Evolutionary conservation across 2,329 filamentous ascomycete genomes (phyloP), one percentile per base, ranked within the genome.

Genomic region (Aquanectria penicillioides): DNA sequence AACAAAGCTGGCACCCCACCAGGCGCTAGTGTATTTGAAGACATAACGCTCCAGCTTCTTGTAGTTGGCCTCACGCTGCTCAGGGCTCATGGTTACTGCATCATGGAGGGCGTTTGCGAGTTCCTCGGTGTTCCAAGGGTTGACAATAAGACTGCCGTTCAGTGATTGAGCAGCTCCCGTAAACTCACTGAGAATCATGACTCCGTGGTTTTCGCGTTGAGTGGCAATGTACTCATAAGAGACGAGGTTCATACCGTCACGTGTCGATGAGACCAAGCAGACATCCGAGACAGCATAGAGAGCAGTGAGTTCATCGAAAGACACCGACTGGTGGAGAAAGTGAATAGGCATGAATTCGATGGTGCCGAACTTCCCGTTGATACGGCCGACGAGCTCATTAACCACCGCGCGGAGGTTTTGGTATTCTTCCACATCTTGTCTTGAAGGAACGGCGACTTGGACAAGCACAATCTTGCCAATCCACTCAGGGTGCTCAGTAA

Each of bases 341-440:
- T 98, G 95, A 69, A 99, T 98, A 1, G 95, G 95, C 90, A 97
- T 97, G 80, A 97, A 98, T 77, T 98, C 94, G 71, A 98, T 90
- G 26, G 94, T 97, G 74, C 94, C 94, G 72, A 97, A 98, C 74
- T 92, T 93, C 72, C 95, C 95, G 73, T 99, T 99, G 80, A 99
- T 98, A 61, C 94, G 88, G 31, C 95, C 95, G 12, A 98, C 94
- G 10, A 98, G 86, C 80, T 99, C 95, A 75, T 98, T 99, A 73
- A 97, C 94, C 4, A 97, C 93, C 17, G 94, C 93, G 23, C 94
- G 89, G 29, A 99, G 83, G 73, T 98, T 97, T 76, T 98, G 94
- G 74, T 99, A 98, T 74, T 98, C 95, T 72, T 98, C 95, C 55
- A 98, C 95, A 71, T 98, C 95, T 73, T 97, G 92, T 62, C 95